These are phyloP conservation scores for Pittosporum tobira DNA, from an alignment of 129 eudicot genomes.

Conservation along the genomic window DNA sequence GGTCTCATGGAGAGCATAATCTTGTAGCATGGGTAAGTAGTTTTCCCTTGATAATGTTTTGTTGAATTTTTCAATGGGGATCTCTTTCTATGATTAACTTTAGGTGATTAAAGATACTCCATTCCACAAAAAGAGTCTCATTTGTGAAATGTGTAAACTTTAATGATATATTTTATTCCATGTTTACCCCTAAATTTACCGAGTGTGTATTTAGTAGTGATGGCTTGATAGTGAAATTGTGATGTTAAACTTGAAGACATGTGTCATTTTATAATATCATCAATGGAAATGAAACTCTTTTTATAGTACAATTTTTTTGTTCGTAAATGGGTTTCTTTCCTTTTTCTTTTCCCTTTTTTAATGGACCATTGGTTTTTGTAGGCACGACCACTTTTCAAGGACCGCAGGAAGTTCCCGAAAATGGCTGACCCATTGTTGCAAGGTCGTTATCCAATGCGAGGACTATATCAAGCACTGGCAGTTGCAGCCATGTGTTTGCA, in stretches of 20 bases:
- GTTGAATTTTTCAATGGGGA: neutral
- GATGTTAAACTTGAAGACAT: too few species aligned
- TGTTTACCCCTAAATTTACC: too few species aligned
- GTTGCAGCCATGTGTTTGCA: conserved; percentile 99
- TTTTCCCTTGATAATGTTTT: conserved; percentile 1
- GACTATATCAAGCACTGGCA: conserved; percentile 96
- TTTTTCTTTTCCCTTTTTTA: neutral
- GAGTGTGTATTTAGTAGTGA: too few species aligned
- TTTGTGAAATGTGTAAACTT: too few species aligned
- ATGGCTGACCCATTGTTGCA: conserved; percentile 86
- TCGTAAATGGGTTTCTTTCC: neutral
- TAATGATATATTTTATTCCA: too few species aligned
- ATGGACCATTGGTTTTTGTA: conserved; percentile 13
- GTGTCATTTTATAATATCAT: too few species aligned
- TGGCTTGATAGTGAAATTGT: too few species aligned
- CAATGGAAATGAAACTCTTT: too few species aligned
- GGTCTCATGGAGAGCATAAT: conserved; percentile 85
- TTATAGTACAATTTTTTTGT: neutral
- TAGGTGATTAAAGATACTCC: too few species aligned
- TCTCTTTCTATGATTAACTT: too few species aligned
- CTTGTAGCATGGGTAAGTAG: conserved; percentile 93
- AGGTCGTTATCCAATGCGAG: conserved; percentile 80
- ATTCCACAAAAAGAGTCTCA: too few species aligned
- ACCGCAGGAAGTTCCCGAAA: conserved; percentile 82
- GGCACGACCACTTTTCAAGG: conserved; percentile 93